Percentiles rank a stretch among this genome's conserved stretches.
Evolutionary conservation across 2,329 filamentous ascomycete genomes (phyloP).

Genomic region (Pseudopithomyces chartarum): DNA sequence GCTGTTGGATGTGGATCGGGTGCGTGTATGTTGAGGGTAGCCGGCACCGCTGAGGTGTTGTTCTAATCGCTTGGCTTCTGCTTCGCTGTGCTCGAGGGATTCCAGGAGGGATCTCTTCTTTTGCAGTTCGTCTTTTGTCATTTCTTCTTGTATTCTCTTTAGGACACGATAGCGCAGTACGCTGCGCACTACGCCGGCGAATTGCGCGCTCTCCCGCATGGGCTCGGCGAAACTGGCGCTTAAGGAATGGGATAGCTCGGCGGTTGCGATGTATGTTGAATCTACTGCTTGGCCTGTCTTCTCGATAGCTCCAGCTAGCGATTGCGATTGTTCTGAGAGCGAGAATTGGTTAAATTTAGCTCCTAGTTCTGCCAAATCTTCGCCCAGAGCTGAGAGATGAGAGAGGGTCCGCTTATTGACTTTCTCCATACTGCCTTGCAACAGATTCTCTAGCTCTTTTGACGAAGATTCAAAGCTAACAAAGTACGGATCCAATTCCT

Average conservation of each 20-base stretch:
- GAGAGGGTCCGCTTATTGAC: conserved; percentile 88
- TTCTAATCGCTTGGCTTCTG: conserved; percentile 90
- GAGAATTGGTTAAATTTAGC: conserved; percentile 98
- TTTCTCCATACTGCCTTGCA: conserved; percentile 95
- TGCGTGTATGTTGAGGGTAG: conserved; percentile 63
- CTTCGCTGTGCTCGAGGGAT: conserved; percentile 89
- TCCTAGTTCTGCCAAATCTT: conserved; percentile 89
- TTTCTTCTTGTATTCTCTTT: conserved; percentile 95
- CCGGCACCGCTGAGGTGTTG: conserved; percentile 83
- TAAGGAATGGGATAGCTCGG: conserved; percentile 85
- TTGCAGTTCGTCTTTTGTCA: conserved; percentile 89
- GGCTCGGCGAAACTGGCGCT: conserved; percentile 95
- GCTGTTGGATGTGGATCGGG: conserved; percentile 68
- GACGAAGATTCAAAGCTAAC: conserved; percentile 90
- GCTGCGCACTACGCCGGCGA: conserved; percentile 88
- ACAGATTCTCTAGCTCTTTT: conserved; percentile 83
- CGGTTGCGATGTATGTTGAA: conserved; percentile 92
- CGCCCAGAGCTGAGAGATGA: conserved; percentile 80
- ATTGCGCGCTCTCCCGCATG: conserved; percentile 97
- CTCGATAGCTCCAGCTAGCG: conserved; percentile 90
- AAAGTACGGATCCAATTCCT: conserved; percentile 95
- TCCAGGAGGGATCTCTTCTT: conserved; percentile 85
- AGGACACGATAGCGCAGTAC: conserved; percentile 89
- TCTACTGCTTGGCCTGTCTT: conserved; percentile 93
- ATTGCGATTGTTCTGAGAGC: conserved; percentile 86